These are phyloP conservation scores for Linum tenue DNA, from an alignment of 345 rosid species.

Conservation along the genomic window DNA sequence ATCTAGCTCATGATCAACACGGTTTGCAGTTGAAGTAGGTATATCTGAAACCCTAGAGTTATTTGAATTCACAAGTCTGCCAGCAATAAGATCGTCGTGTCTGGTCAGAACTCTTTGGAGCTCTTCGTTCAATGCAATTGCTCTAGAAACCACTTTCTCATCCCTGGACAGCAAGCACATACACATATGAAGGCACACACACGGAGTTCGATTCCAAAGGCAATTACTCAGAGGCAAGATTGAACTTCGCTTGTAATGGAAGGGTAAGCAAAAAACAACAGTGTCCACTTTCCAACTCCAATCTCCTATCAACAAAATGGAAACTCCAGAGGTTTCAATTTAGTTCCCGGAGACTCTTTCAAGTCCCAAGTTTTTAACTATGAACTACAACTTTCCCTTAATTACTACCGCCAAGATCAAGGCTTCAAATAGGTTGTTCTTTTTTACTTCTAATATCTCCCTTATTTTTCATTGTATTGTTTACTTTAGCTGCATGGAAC, in stretches of 20 bases:
- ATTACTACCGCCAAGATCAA: no score
- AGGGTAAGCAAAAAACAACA: not conserved
- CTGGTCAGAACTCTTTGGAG: conserved; percentile 74
- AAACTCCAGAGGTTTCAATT: not conserved
- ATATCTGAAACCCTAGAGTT: conserved; percentile 14
- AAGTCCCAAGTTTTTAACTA: no score
- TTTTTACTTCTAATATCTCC: no score
- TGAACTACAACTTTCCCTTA: no score
- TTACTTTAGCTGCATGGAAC: no score
- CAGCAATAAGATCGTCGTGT: conserved; percentile 66
- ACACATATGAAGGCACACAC: not conserved
- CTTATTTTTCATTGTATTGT: no score
- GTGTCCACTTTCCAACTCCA: no score
- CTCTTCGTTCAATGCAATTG: conserved; percentile 84
- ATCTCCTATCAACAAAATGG: not conserved
- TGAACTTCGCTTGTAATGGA: not conserved
- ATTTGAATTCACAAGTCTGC: conserved; percentile 17
- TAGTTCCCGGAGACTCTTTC: not conserved
- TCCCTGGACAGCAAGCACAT: conserved; percentile 36
- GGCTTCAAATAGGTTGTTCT: no score
- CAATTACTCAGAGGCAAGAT: not conserved
- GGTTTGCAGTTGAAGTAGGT: conserved; percentile 25
- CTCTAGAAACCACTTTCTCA: conserved; percentile 76
- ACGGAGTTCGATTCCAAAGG: not conserved
- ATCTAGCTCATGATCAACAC: conserved; percentile 32